These are phyloP conservation scores for Pseudogymnoascus sp. DNA, from an alignment of 2,329 filamentous ascomycete species.

Conservation along the genomic window DNA sequence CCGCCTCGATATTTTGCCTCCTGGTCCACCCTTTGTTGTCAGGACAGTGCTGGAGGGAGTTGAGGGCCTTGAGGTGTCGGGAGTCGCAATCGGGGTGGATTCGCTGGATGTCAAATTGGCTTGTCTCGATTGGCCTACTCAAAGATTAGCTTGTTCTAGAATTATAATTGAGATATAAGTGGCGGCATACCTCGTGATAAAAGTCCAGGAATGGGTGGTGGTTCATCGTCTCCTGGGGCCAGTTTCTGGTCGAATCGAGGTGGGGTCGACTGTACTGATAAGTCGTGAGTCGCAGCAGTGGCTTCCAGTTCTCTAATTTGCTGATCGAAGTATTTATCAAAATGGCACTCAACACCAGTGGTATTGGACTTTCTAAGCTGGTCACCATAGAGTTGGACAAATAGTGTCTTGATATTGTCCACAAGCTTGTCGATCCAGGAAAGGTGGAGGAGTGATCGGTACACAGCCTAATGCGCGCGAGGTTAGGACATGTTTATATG, in stretches of 20 bases:
- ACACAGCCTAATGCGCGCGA: constrained; percentile 63
- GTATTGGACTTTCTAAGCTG: constrained; percentile 76
- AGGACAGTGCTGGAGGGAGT: constrained; percentile 64
- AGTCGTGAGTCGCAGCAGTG: constrained; percentile 33
- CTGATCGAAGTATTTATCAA: constrained; percentile 91
- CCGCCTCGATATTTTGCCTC: constrained; percentile 70
- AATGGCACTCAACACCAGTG: constrained; percentile 72
- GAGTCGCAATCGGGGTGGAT: constrained; percentile 61
- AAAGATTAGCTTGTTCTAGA: constrained; percentile 10
- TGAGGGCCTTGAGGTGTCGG: constrained; percentile 68
- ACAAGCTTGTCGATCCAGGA: constrained; percentile 96
- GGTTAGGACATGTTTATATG: background rate
- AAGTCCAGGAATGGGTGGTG: constrained; percentile 38
- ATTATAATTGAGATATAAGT: background rate
- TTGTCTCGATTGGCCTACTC: constrained; percentile 23
- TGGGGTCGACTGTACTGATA: constrained; percentile 20
- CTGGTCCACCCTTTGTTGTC: constrained; percentile 66
- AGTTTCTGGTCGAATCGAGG: constrained; percentile 21
- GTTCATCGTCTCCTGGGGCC: constrained; percentile 36
- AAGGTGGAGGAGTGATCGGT: constrained; percentile 87
- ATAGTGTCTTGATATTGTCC: constrained; percentile 88
- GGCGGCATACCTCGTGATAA: constrained; percentile 22
- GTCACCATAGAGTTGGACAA: constrained; percentile 81
- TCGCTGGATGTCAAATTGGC: constrained; percentile 37
- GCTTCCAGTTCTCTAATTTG: constrained; percentile 76